Base-by-base conservation (phyloP, 805 yeast genomes). In the Barnettozyma botsteinii region DNA sequence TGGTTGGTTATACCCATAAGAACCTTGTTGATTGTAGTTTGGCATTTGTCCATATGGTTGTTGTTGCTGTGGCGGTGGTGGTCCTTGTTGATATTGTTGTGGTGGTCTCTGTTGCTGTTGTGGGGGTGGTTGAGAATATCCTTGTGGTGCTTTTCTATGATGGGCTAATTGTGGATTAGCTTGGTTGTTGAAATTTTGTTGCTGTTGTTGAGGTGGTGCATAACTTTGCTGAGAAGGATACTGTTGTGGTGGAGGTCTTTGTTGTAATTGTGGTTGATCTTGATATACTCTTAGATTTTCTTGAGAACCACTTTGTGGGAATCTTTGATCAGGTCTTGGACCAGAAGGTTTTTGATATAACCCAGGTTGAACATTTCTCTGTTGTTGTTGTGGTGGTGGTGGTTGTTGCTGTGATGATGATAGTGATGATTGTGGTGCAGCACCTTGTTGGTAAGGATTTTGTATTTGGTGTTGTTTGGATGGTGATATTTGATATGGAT, bases 311-410 rank as follows among this genome's bases (percentile, higher is more conserved):
- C 53, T 45, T 31, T 49, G 50, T 14, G 49, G 37, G 22, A 48
- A 44, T 36, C 38, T 53, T 41, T 50, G 55, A 17, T 43, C 52
- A 18, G 52, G 53, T 36, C 50, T 51, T 35, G 57, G 55, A 19
- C 43, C 46, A 15, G 45, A 43, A 22, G 39, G 52, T 40, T 27
- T 42, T 39, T 42, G 47, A 37, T 25, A 29, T 33, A 12, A 19
- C 32, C 8, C n/a, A 14, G 43, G 48, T 35, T 44, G 41, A 31
- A 39, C 47, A 29, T 28, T 29, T 24, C 27, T 31, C n/a, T 24
- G 33, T 26, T 37, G 44, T 4, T 18, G 33, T n/a, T 26, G 39
- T 15, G 24, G 40, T 6, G n/a, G 35, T 14, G 20, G 42, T 12
- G 31, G 19, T 27, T 34, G 44, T 23, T 33, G 39, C n/a, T n/a